A percentile compares a stretch with the other conserved stretches of the same genome.
phyloP scores from a whole-genome alignment of 169 alveolate species.

The Neospora caninum region DNA sequence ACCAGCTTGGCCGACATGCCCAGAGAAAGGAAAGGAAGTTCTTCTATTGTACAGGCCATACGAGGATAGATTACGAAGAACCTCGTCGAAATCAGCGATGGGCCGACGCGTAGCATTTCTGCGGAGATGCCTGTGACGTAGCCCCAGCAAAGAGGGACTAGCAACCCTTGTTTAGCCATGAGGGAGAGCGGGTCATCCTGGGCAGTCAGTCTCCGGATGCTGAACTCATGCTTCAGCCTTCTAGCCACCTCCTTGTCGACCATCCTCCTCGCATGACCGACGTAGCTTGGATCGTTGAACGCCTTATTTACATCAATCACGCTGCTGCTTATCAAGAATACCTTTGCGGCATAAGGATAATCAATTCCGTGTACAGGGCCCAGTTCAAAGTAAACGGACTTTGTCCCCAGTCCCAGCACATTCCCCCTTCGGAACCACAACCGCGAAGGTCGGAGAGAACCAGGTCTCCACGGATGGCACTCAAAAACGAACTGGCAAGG shows the following conservation, averaged over 20 bases:
- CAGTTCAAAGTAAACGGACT: conserved; percentile 4
- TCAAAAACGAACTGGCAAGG: conserved; percentile 5
- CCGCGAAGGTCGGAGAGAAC: background rate
- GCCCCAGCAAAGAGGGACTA: conserved; percentile 30
- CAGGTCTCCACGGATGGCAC: background rate
- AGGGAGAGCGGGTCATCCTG: conserved; percentile 12
- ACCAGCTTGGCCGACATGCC: conserved; percentile 19
- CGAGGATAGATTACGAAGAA: conserved; percentile 13
- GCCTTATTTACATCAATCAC: background rate
- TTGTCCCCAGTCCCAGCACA: background rate
- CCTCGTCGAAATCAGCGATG: background rate
- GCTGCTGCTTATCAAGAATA: background rate
- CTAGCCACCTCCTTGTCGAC: background rate
- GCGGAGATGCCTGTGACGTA: background rate
- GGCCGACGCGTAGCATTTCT: background rate
- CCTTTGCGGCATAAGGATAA: background rate
- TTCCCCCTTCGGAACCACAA: background rate
- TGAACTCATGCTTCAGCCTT: background rate
- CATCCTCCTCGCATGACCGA: background rate
- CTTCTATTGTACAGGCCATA: background rate
- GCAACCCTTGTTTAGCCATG: background rate
- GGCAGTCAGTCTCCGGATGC: background rate
- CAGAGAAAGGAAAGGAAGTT: background rate
- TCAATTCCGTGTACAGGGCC: background rate
- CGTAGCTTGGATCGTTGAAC: conserved; percentile 27